A percentile compares a stretch with the other conserved stretches of the same genome.
Evolutionary conservation across 306 rosid species (phyloP).

Genomic region (Quercus ilex): DNA sequence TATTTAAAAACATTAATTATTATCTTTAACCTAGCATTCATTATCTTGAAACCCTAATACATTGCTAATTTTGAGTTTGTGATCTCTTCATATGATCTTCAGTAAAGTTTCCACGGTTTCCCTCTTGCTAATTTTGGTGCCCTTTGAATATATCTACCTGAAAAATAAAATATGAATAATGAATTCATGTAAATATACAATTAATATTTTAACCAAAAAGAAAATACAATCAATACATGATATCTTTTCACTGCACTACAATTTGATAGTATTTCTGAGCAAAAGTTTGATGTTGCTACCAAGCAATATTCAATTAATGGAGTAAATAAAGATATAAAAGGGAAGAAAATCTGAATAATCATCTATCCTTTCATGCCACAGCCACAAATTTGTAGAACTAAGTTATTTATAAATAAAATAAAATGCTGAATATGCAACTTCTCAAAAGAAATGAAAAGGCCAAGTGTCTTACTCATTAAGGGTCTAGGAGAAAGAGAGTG

Average conservation of each 20-base stretch:
- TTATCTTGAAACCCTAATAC: background rate
- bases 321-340: too few relatives aligned
- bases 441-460: background rate
- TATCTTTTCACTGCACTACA: background rate
- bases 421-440: background rate
- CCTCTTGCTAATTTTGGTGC: slow-evolving; percentile 35
- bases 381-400: background rate
- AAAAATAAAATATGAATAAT: slow-evolving; percentile 16
- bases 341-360: too few relatives aligned
- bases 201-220: background rate
- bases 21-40: background rate
- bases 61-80: background rate
- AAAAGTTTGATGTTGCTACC: too few relatives aligned
- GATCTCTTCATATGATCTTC: background rate
- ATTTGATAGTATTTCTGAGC: too few relatives aligned
- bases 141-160: slow-evolving; percentile 48
- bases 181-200: background rate
- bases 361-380: too few relatives aligned
- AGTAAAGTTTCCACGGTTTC: slow-evolving; percentile 27
- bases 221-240: background rate
- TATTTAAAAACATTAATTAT: background rate
- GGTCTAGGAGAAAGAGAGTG: slow-evolving; percentile 48
- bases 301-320: too few relatives aligned
- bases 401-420: background rate
- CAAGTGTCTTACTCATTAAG: slow-evolving; percentile 37